Base-by-base conservation (phyloP, 2,329 filamentous ascomycete genomes). In the Fusarium goolgardi region DNA sequence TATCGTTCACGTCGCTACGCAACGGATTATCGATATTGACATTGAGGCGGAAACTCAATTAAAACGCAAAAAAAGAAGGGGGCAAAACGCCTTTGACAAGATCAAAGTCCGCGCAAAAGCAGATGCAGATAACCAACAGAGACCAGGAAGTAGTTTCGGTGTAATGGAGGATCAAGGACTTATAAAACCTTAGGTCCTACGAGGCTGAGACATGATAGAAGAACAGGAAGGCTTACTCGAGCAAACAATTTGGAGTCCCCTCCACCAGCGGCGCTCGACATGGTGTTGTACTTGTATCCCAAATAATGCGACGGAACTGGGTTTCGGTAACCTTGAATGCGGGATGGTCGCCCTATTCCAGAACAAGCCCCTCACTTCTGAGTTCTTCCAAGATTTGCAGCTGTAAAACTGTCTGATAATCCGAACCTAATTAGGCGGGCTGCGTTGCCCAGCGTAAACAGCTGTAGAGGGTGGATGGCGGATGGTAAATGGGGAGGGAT, bases 171-270 rank as follows among this genome's bases (percentile, higher is more conserved):
- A 35, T 43, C 31, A 46, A 61, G 49, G 37, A 49, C 47, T 63
- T 50, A 63, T 52, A 54, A 52, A 29, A 59, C 40, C 41, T 57
- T 51, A 63, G 55, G 55, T 69, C 68, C 47, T 59, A 59, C 56
- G 32, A 63, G 57, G 56, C 53, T 69, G 60, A 65, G 69, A 67
- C 47, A 64, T 31, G 53, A 57, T 52, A 63, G 56, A 55, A 46
- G 55, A 63, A 63, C 58, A 52, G 59, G 46, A 53, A 70, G 62
- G 80, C 86, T 85, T 88, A 99, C 96, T 85, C 96, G 90, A 81
- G 96, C 95, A 85, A 99, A 99, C 83, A 99, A 90, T 88, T 97
- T 98, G 83, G 96, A 97, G 89, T 98, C 96, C 82, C 96, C 94
- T 83, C 92, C 93, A 80, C 89, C 74, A 66, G 75, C 82, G 65